Base-by-base conservation (phyloP, 495 filamentous ascomycete species). In the Neurospora sp. region DNA sequence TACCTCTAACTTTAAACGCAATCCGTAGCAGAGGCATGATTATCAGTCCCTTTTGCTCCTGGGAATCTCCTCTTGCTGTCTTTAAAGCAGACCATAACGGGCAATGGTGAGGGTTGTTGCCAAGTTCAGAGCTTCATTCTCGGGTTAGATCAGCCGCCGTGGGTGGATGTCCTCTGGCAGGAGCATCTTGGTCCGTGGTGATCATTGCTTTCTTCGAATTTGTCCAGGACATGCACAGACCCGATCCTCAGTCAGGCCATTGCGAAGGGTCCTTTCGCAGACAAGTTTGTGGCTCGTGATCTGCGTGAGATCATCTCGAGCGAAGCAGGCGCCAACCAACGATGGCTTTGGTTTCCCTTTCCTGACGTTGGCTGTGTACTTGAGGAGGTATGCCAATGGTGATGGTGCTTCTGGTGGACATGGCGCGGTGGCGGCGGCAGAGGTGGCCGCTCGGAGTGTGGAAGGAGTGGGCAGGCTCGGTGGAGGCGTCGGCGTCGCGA, bases 261-360 rank as follows among this genome's bases (percentile, higher is more conserved):
- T 69, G 87, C 87, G 27, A 90, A 89, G 76, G 88, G 88, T 0
- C 87, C 87, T 0, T 90, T 90, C 73, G 84, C 88, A 7, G 88
- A 89, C 75, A 88, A 87, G 73, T 89, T 85, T 69, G 88, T 89
- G 39, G 80, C 84, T 41, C 82, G 87, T 14, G 78, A 83, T 41
- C 82, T 90, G 31, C 85, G 88, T n/a, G 86, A 90, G 77, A 88
- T 90, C 68, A 90, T 89, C 39, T 89, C 87, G 0, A 84, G 88
- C 11, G 88, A 89, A 75, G 88, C 87, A 10, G 88, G 88, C 18
- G 87, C 85, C 9, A 89, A 89, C 85, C 9, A 89, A 89, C 75
- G 88, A 90, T 71, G 88, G 88, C 0, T 88, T 90, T 69, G 88
- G 87, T 0, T 90, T 88, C 38, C 86, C 87, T 0, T 89, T 90